These are phyloP conservation scores for Polygonum maritimum DNA, from an alignment of 148 eudicot species.

Conservation along the genomic window DNA sequence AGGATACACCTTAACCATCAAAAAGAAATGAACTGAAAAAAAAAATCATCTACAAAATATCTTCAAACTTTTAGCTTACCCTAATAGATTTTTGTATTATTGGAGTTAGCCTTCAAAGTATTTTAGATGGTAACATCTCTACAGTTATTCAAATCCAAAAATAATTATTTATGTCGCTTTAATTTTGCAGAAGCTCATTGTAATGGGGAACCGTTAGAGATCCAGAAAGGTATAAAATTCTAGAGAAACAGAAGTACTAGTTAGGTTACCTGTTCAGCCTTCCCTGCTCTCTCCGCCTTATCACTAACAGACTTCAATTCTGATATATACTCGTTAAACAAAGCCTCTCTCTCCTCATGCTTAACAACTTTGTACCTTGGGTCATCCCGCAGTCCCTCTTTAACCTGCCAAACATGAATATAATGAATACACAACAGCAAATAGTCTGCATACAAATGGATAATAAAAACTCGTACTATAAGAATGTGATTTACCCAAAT, in stretches of 20 bases:
- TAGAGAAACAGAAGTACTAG: neutral
- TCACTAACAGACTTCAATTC: conserved; percentile 65
- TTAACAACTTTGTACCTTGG: conserved; percentile 75
- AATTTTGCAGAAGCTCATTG: neutral
- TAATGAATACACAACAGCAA: neutral
- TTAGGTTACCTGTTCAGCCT: conserved; percentile 74
- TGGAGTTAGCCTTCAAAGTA: neutral
- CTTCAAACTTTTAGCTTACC: neutral
- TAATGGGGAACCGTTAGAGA: neutral
- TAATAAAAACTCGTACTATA: neutral
- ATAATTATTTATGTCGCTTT: neutral
- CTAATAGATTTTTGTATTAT: neutral
- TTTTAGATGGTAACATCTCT: neutral
- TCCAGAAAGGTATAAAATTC: neutral
- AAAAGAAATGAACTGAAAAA: neutral
- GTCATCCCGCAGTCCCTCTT: conserved; percentile 77
- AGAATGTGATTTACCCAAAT: neutral
- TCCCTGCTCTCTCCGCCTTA: conserved; percentile 48
- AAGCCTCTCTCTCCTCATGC: conserved; percentile 81
- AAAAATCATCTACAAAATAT: neutral
- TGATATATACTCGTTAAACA: conserved; percentile 71
- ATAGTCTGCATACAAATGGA: neutral
- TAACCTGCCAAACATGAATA: conserved; percentile 41
- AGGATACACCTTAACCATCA: neutral
- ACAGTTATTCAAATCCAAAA: neutral